These are phyloP conservation scores for Vachellia pachyceras DNA, from an alignment of 306 rosid genomes.

Conservation along the genomic window DNA sequence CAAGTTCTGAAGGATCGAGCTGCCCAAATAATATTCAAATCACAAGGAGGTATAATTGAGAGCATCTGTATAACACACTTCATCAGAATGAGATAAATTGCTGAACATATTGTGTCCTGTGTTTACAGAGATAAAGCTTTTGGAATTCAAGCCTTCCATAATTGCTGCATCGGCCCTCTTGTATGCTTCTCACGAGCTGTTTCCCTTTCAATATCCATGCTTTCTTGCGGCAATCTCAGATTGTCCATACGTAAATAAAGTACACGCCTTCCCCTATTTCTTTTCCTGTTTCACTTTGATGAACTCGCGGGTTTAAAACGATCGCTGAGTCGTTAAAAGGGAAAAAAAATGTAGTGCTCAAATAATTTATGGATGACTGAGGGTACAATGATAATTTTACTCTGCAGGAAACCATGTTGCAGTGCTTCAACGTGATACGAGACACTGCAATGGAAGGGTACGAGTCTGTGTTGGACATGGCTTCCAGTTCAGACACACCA, in stretches of 20 bases:
- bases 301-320: background rate
- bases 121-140: conserved; percentile 65
- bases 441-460: conserved; percentile 61
- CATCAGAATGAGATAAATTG: background rate
- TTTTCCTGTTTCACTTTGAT: background rate
- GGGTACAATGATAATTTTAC: conserved; percentile 19
- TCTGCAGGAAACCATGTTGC: conserved; percentile 60
- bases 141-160: conserved; percentile 83
- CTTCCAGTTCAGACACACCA: conserved; percentile 69
- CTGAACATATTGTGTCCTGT: background rate
- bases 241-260: conserved; percentile 68
- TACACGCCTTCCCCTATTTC: conserved; percentile 39
- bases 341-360: background rate
- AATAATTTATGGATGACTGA: conserved; percentile 11
- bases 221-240: conserved; percentile 62
- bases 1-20: conserved; percentile 80
- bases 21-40: conserved; percentile 67
- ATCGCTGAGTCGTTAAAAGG: background rate
- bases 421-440: conserved; percentile 64
- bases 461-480: conserved; percentile 53
- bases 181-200: conserved; percentile 73
- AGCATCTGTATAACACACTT: background rate
- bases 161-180: conserved; percentile 85
- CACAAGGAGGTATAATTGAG: conserved; percentile 73
- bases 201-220: conserved; percentile 81